Evolutionary conservation across 805 yeast genomes (phyloP).

Genomic region (Schwanniomyces yamadae): DNA sequence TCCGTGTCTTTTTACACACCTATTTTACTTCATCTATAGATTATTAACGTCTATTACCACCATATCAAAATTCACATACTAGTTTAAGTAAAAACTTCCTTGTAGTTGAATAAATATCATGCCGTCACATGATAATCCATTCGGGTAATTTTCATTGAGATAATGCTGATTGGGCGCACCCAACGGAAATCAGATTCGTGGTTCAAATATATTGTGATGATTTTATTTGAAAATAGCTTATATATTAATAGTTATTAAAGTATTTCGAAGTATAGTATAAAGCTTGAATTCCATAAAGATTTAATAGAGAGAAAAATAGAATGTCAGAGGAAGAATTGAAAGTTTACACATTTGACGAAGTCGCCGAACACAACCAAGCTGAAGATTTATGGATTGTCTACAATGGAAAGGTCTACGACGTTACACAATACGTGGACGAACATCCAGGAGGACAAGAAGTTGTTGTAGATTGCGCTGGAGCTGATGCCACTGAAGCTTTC

Average conservation of each 20-base stretch:
- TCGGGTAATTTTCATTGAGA: slow-evolving; percentile 2
- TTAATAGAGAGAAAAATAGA: too few species aligned
- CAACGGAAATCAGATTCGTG: slow-evolving; percentile 1
- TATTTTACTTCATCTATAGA: too few species aligned
- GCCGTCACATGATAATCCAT: slow-evolving; percentile 1
- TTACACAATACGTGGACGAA: slow-evolving; percentile 42
- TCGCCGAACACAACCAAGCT: slow-evolving; percentile 36
- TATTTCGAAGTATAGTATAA: too few species aligned
- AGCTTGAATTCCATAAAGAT: too few species aligned
- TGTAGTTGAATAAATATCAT: too few species aligned
- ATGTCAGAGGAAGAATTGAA: slow-evolving; percentile 7
- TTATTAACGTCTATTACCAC: too few species aligned
- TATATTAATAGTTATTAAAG: not conserved
- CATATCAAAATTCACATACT: slow-evolving; percentile 2
- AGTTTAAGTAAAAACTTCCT: slow-evolving; percentile 3
- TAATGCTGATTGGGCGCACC: slow-evolving; percentile 3
- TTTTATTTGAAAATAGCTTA: not conserved
- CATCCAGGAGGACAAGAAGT: slow-evolving; percentile 52
- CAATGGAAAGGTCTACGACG: slow-evolving; percentile 45
- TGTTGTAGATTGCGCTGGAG: slow-evolving; percentile 42
- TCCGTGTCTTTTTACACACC: slow-evolving; percentile 3
- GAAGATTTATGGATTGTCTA: slow-evolving; percentile 46
- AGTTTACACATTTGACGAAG: slow-evolving; percentile 53
- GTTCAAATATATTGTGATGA: not conserved
- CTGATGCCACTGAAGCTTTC: slow-evolving; percentile 46